A percentile compares a stretch with the other conserved stretches of the same genome.
phyloP scores from a whole-genome alignment of 345 rosid species.

The Boechera divaricarpa region DNA sequence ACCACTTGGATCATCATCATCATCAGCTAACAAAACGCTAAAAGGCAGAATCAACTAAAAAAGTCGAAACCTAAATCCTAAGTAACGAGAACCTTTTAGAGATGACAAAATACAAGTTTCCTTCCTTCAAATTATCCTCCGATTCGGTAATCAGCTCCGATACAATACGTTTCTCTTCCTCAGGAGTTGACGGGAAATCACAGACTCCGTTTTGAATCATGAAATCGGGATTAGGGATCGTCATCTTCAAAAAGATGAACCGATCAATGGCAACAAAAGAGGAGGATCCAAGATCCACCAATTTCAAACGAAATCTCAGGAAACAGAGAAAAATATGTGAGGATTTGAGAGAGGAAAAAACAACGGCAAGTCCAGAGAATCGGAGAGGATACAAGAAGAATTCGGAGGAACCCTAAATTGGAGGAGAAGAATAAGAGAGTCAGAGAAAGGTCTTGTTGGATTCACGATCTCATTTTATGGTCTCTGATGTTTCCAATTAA shows the following conservation, averaged over 20 bases:
- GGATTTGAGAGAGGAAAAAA: not conserved
- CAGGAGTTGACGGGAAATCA: constrained; percentile 68
- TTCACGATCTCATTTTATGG: constrained; percentile 34
- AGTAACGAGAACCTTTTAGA: constrained; percentile 56
- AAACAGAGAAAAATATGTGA: not conserved
- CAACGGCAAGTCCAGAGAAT: not conserved
- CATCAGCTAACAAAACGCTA: constrained; percentile 14
- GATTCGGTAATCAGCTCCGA: constrained; percentile 58
- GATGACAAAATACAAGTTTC: constrained; percentile 77
- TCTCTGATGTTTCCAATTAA: constrained; percentile 13
- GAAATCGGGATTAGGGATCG: constrained; percentile 61
- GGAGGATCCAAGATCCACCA: constrained; percentile 31
- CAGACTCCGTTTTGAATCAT: constrained; percentile 69
- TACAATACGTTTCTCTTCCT: constrained; percentile 78
- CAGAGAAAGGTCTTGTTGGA: constrained; percentile 21
- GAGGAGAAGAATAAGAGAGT: constrained; percentile 2
- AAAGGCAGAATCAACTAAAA: not conserved
- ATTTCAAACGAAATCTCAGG: constrained; percentile 8
- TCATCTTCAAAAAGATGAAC: constrained; percentile 50
- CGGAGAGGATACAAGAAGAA: constrained; percentile 13
- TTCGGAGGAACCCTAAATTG: constrained; percentile 32
- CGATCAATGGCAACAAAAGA: not conserved
- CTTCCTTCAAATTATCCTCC: constrained; percentile 68
- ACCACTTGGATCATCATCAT: constrained; percentile 11
- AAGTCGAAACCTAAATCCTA: not conserved